Percentiles rank a stretch among this genome's conserved stretches.
Conservation (phyloP, 495 filamentous ascomycete genomes). For the Trichoderma erinaceum region DNA sequence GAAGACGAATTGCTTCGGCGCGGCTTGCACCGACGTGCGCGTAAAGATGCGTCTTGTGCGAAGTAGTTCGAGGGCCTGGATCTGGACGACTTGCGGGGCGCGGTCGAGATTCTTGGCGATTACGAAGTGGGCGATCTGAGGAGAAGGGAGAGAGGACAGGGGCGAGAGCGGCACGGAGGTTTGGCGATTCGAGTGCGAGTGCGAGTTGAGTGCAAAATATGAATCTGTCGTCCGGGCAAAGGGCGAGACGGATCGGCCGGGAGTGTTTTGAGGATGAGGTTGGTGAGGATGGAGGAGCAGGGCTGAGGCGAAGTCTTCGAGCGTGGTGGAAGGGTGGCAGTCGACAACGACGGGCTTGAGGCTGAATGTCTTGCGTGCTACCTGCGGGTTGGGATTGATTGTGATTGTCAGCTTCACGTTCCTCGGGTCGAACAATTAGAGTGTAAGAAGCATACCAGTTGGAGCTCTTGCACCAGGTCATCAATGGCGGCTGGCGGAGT, state of each 20-base stretch:
- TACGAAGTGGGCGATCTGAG: slow-evolving; percentile 67
- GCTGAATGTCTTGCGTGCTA: slow-evolving; percentile 58
- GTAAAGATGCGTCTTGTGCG: slow-evolving; percentile 72
- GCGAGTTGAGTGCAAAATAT: slow-evolving; percentile 18
- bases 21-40: slow-evolving; percentile 60
- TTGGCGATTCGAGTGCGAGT: neutral
- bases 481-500: slow-evolving; percentile 56
- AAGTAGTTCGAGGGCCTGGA: slow-evolving; percentile 78
- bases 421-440: neutral
- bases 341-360: slow-evolving; percentile 60
- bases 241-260: slow-evolving; percentile 27
- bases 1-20: slow-evolving; percentile 76
- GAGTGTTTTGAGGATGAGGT: slow-evolving; percentile 23
- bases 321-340: slow-evolving; percentile 63
- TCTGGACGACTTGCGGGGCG: slow-evolving; percentile 67
- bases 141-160: neutral
- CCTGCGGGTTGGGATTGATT: neutral
- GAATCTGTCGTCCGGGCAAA: slow-evolving; percentile 22
- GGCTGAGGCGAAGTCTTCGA: slow-evolving; percentile 71
- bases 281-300: slow-evolving; percentile 48
- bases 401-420: neutral
- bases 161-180: slow-evolving; percentile 17
- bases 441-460: slow-evolving; percentile 45
- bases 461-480: slow-evolving; percentile 63
- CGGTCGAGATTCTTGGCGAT: slow-evolving; percentile 73